Percentiles rank a stretch among this genome's conserved stretches.
These are phyloP conservation scores for Gyrodon lividus DNA, from an alignment of 768 basidiomycete genomes.

Conservation along the genomic window DNA sequence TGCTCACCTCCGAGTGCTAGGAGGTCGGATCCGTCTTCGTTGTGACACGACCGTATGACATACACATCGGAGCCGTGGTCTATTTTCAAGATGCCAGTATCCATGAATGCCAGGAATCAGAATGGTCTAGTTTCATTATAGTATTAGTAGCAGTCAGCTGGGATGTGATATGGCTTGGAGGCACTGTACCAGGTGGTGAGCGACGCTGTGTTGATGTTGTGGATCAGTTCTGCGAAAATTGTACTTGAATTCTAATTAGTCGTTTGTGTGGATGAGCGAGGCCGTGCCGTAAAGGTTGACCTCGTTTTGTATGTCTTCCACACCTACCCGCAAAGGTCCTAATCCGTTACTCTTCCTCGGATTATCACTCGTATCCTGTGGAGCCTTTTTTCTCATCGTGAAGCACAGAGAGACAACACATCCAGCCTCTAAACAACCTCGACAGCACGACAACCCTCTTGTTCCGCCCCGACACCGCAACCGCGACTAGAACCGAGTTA, in stretches of 20 bases:
- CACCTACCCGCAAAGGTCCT: constrained; percentile 39
- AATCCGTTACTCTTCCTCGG: constrained; percentile 64
- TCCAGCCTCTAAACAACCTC: constrained; percentile 60
- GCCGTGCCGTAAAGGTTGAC: neutral
- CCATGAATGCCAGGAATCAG: constrained; percentile 46
- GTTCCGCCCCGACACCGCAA: constrained; percentile 53
- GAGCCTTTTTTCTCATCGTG: constrained; percentile 53
- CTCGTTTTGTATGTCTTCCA: constrained; percentile 15
- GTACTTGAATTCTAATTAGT: too few species aligned
- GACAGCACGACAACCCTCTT: constrained; percentile 64
- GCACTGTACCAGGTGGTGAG: neutral
- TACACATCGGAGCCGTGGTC: constrained; percentile 60
- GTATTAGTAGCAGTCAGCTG: too few species aligned
- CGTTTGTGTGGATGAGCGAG: neutral
- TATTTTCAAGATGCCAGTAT: constrained; percentile 44
- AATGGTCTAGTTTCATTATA: neutral
- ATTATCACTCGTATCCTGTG: constrained; percentile 55
- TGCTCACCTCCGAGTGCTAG: constrained; percentile 74
- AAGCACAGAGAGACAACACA: constrained; percentile 54
- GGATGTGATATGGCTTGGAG: neutral
- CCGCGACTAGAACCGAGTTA: constrained; percentile 22
- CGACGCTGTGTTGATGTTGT: neutral
- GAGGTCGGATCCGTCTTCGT: constrained; percentile 63
- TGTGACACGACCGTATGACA: constrained; percentile 60
- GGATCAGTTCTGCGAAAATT: neutral